phyloP scores from a whole-genome alignment of 2,329 filamentous ascomycete species.

The Pseudonectria foliicola region DNA sequence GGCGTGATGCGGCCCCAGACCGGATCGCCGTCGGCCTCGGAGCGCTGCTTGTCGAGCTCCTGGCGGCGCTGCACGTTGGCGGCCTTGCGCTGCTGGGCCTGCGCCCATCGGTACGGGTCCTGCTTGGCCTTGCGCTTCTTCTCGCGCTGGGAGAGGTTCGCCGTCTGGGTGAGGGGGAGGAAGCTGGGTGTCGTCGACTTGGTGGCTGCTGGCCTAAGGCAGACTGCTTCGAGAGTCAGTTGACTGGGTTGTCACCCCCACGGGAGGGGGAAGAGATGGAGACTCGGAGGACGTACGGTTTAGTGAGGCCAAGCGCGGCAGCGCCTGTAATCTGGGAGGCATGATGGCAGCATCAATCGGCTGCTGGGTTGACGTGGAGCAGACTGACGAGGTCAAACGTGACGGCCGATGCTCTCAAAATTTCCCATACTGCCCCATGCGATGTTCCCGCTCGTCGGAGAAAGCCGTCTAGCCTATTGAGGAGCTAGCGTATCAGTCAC shows the following conservation, averaged over 20 bases:
- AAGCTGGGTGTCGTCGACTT: conserved; percentile 40
- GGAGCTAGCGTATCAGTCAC: conserved; percentile 23
- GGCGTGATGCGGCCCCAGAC: conserved; percentile 72
- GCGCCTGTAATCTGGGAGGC: conserved; percentile 59
- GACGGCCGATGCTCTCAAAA: conserved; percentile 25
- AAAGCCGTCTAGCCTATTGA: conserved; percentile 1
- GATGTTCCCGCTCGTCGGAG: conserved; percentile 4
- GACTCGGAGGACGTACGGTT: conserved; percentile 47
- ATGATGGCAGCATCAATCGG: conserved; percentile 39
- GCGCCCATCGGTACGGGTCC: conserved; percentile 77
- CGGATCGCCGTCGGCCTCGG: conserved; percentile 64
- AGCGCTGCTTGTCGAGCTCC: conserved; percentile 58
- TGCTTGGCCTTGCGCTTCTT: conserved; percentile 59
- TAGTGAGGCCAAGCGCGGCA: conserved; percentile 52
- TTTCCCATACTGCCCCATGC: conserved; percentile 22
- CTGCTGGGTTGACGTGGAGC: conserved; percentile 10
- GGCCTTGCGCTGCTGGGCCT: conserved; percentile 75
- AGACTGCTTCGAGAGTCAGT: conserved; percentile 41
- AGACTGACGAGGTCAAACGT: conserved; percentile 10
- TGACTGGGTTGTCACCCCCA: conserved; percentile 10
- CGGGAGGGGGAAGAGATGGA: neutral
- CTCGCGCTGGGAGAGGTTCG: conserved; percentile 55
- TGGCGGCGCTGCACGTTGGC: conserved; percentile 72
- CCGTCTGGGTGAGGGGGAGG: conserved; percentile 56
- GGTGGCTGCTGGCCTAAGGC: conserved; percentile 45